Conservation (phyloP, 2,329 filamentous ascomycete genomes). For the Ceratocystis papillata region DNA sequence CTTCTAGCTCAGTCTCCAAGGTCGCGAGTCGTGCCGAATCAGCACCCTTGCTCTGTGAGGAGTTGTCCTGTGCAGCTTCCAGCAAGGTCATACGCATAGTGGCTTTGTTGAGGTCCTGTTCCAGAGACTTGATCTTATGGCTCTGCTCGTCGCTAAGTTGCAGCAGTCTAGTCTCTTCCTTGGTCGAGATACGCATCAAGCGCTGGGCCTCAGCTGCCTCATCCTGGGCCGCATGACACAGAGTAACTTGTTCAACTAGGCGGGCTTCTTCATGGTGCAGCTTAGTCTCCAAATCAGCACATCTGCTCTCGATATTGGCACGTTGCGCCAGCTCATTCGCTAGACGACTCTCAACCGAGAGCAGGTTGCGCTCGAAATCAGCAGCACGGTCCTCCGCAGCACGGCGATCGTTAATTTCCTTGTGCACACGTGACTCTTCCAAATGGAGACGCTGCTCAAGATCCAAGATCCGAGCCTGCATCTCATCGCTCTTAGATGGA, state of each 20-base stretch:
- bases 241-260: constrained; percentile 52
- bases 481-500: constrained; percentile 42
- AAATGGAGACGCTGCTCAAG: constrained; percentile 47
- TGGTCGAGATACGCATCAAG: constrained; percentile 56
- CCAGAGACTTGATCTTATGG: constrained; percentile 50
- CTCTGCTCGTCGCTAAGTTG: constrained; percentile 59
- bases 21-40: constrained; percentile 42
- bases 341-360: constrained; percentile 47
- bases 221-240: constrained; percentile 59
- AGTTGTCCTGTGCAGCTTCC: constrained; percentile 53
- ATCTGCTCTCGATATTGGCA: constrained; percentile 48
- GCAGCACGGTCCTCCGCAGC: constrained; percentile 44
- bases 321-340: constrained; percentile 53
- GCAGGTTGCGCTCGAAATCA: constrained; percentile 45
- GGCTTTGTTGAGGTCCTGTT: constrained; percentile 45
- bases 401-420: constrained; percentile 40
- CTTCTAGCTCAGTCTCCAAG: constrained; percentile 45
- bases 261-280: constrained; percentile 52
- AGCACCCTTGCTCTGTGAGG: constrained; percentile 45
- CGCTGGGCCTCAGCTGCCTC: constrained; percentile 61
- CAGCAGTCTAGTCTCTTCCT: constrained; percentile 59
- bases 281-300: constrained; percentile 59
- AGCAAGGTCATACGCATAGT: constrained; percentile 55
- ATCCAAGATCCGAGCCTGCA: constrained; percentile 49
- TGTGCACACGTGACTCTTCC: constrained; percentile 40